Percentiles rank a stretch among this genome's conserved stretches.
Evolutionary conservation across 169 alveolate genomes (phyloP).

Genomic region (Cryptosporidium muris): DNA sequence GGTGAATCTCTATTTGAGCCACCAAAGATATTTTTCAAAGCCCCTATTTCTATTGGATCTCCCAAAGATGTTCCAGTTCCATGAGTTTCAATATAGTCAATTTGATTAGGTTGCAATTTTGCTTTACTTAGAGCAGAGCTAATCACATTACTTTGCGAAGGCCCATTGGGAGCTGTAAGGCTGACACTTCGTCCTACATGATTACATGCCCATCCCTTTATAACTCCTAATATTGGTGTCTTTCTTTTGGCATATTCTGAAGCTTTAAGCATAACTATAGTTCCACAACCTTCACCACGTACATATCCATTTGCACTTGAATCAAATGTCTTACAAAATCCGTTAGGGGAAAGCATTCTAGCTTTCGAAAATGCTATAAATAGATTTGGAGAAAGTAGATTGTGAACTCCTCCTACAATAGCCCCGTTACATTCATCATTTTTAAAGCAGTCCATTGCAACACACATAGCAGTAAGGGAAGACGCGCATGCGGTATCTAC

Average conservation of each 20-base stretch:
- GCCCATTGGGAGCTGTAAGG: slow-evolving; percentile 82
- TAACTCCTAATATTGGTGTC: slow-evolving; percentile 10
- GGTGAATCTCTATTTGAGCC: slow-evolving; percentile 38
- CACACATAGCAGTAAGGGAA: slow-evolving; percentile 51
- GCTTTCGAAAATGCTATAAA: slow-evolving; percentile 72
- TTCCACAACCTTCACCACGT: slow-evolving; percentile 78
- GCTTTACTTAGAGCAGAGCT: slow-evolving; percentile 12
- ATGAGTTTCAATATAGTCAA: slow-evolving; percentile 44
- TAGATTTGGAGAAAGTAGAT: slow-evolving; percentile 68
- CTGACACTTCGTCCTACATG: slow-evolving; percentile 78
- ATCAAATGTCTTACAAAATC: slow-evolving; percentile 78
- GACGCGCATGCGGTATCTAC: slow-evolving; percentile 67
- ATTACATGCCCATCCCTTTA: slow-evolving; percentile 73
- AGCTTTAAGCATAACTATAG: slow-evolving; percentile 69
- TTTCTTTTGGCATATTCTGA: slow-evolving; percentile 4
- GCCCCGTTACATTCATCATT: slow-evolving; percentile 23
- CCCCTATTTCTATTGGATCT: slow-evolving; percentile 67
- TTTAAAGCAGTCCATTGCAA: slow-evolving; percentile 37
- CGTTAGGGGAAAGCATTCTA: slow-evolving; percentile 75
- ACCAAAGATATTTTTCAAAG: slow-evolving; percentile 15
- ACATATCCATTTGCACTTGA: slow-evolving; percentile 77
- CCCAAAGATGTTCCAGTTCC: slow-evolving; percentile 65
- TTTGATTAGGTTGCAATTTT: not conserved
- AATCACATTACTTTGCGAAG: slow-evolving; percentile 72
- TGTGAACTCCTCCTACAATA: slow-evolving; percentile 62